Base-by-base conservation (phyloP, 208 protist species). In the Novymonas esmeraldas region DNA sequence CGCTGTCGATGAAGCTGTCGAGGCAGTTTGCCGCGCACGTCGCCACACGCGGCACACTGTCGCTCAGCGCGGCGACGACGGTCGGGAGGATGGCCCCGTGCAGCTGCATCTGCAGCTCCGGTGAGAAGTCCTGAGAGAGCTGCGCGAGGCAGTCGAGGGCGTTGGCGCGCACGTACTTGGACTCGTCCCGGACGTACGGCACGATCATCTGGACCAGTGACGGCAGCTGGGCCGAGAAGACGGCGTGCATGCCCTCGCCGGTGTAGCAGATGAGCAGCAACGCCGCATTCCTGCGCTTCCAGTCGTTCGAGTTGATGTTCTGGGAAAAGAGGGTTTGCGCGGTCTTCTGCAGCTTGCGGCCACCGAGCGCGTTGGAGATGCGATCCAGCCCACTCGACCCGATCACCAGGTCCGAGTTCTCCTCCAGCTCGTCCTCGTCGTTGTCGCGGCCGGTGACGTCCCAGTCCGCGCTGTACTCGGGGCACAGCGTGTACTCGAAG, bases 401-500 rank as follows among this genome's bases (percentile, higher is more conserved):
- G 62, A 94, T 82, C 42, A 84, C 64, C 39, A 78, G 55, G 50
- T 96, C 92, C 31, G 69, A 72, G 48, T 82, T 75, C 6, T 90
- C 82, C 50, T 90, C 84, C 31, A 89, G 65, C 7, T 92, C 78
- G 48, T 86, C 79, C 48, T 85, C 81, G 34, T 96, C 89, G 9
- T 76, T 71, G 42, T 82, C 71, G 50, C 77, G 78, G 34, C 46
- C 45, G 9, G 67, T 84, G 45, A 42, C 70, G 59, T 92, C 92
- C 89, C 92, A 96, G 56, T 93, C 64, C 33, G 80, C 82, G 28
- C 42, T 31, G 34, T 90, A 81, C 10, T 71, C 79, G 42, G 87
- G 85, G 49, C 87, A 82, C 36, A 92, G 64, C 33, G 79, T 89
- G 76, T 95, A 94, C 70, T 95, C 68, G 70, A 94, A 95, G n/a